Evolutionary conservation across 495 filamentous ascomycete species (phyloP), one percentile per base, ranked within the genome.

Genomic region (Aspergillus homomorphus): DNA sequence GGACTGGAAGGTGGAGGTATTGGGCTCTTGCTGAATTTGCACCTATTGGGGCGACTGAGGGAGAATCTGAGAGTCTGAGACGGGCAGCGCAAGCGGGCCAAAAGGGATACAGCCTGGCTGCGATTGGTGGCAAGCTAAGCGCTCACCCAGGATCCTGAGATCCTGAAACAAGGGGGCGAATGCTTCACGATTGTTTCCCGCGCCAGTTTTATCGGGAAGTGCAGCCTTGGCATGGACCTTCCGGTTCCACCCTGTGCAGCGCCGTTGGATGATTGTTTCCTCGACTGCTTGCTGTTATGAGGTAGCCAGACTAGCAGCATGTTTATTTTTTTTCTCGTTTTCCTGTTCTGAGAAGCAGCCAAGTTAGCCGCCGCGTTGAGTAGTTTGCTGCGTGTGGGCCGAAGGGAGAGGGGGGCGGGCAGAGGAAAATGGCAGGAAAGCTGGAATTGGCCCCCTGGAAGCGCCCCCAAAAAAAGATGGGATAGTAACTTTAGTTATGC

Each of bases 101-200:
- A 45, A 55, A 19, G 45, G 28, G n/a, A 42, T 12, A 30, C 6
- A n/a, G 19, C 23, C 15, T 23, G 22, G 5, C 30, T 43, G 30
- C 49, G 30, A 54, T 60, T 63, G 62, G 58, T 56, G 24, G 23
- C 18, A 50, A 23, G 30, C 53, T 67, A 64, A 64, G 65, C 65
- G 65, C 65, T 62, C 56, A 62, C 58, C 41, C n/a, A n/a, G n/a
- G n/a, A n/a, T n/a, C n/a, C n/a, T n/a, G 48, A 44, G 20, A 45
- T 38, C 45, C 54, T 64, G 65, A 67, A 67, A 67, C 62, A 64
- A 64, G 56, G 65, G 49, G 62, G 65, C 54, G 46, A 61, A 63
- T 64, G 62, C 65, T 65, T 67, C 65, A 67, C 56, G 52, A 62
- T 61, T 58, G 56, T 63, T 53, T 62, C 64, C 59, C 57, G 61